Percentiles rank a stretch among this genome's conserved stretches.
These are phyloP conservation scores for Metarhizium humberi DNA, from an alignment of 2,329 filamentous ascomycete genomes.

Conservation along the genomic window DNA sequence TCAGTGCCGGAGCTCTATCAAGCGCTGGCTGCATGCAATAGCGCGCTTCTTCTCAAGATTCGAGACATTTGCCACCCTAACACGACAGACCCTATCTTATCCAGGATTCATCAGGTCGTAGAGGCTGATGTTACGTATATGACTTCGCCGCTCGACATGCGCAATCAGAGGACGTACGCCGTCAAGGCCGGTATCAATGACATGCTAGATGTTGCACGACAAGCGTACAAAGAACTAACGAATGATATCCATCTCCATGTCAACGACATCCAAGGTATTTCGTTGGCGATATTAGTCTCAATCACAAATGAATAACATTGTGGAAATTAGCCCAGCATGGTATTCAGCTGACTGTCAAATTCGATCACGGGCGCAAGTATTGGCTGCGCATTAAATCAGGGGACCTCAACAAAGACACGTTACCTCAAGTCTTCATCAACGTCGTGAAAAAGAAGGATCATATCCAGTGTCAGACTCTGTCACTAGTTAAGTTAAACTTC, in stretches of 20 bases:
- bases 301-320: background rate
- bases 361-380: slow-evolving; percentile 68
- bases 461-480: slow-evolving; percentile 80
- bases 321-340: slow-evolving; percentile 39
- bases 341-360: slow-evolving; percentile 59
- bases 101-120: slow-evolving; percentile 59
- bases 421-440: slow-evolving; percentile 72
- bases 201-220: slow-evolving; percentile 77
- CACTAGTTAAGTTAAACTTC: slow-evolving; percentile 71
- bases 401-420: slow-evolving; percentile 49
- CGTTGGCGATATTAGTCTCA: too few species aligned
- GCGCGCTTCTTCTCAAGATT: slow-evolving; percentile 57
- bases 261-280: slow-evolving; percentile 53
- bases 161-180: slow-evolving; percentile 85
- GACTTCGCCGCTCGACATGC: slow-evolving; percentile 69
- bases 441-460: slow-evolving; percentile 59
- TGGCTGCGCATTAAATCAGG: slow-evolving; percentile 58
- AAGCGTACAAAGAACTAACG: slow-evolving; percentile 83
- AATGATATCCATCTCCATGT: slow-evolving; percentile 68
- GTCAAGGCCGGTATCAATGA: slow-evolving; percentile 79
- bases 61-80: slow-evolving; percentile 59
- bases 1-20: slow-evolving; percentile 59
- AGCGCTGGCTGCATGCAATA: slow-evolving; percentile 55
- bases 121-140: slow-evolving; percentile 76
- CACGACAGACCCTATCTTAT: slow-evolving; percentile 49